A percentile compares a stretch with the other conserved stretches of the same genome.
phyloP scores from a whole-genome alignment of 2,329 filamentous ascomycete species.

The Nothopassalora personata region DNA sequence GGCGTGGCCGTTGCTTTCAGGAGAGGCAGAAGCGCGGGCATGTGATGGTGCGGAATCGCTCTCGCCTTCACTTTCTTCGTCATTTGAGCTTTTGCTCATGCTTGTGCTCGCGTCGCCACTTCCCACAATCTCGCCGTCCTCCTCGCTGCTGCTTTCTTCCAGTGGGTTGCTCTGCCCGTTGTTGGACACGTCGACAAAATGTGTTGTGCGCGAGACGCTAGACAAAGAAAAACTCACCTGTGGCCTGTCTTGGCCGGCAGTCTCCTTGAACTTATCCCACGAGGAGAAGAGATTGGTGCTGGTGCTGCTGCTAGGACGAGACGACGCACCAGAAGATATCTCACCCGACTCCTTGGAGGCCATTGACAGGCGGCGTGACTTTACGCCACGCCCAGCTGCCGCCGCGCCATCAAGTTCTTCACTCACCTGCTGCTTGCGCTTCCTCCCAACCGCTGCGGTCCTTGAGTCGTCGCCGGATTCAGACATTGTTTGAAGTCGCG shows the following conservation, averaged over 20 bases:
- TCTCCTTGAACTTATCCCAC: neutral
- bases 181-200: neutral
- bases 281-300: neutral
- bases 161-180: neutral
- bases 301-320: neutral
- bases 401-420: neutral
- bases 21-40: neutral
- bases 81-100: neutral
- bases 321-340: neutral
- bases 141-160: neutral
- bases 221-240: constrained; percentile 3
- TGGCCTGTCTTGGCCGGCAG: neutral
- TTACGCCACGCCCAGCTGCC: neutral
- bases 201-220: neutral
- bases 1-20: neutral
- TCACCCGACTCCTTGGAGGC: constrained; percentile 6
- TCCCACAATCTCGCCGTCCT: neutral
- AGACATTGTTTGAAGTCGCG: constrained; percentile 1
- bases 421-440: constrained; percentile 5
- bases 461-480: constrained; percentile 7
- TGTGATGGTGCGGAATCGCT: constrained; percentile 1
- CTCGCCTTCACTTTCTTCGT: neutral
- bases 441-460: constrained; percentile 5
- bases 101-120: neutral
- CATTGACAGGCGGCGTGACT: neutral